Base-by-base conservation (phyloP, 2,329 filamentous ascomycete genomes). In the Fusarium newnesense region DNA sequence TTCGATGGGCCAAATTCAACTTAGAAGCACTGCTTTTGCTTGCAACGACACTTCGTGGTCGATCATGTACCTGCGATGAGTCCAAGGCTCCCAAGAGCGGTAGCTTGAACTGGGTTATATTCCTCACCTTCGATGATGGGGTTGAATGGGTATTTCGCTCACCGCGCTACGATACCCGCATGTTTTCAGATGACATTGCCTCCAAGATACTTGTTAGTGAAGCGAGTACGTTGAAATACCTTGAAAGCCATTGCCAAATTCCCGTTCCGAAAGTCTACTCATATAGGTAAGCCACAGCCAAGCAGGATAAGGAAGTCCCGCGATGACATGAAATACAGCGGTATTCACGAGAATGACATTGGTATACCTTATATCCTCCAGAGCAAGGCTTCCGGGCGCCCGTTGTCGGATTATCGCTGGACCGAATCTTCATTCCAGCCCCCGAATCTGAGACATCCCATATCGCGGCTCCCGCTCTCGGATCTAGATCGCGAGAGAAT, bases 291-390 rank as follows among this genome's bases (percentile, higher is more conserved):
- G 16, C 18, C 19, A 3, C 2, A 19, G 5, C 1, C 0, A 19
- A 12, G 4, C 30, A n/a, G 21, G 3, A 13, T 13, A 9, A 10
- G 7, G 0, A 3, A 19, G 11, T 24, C 8, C 1, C 0, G 8
- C 19, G 3, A 6, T 52, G 10, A 37, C 7, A 12, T 26, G 0
- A 4, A 37, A 70, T 7, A 28, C 34, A 76, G 75, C 28, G 64
- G 61, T 15, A 53, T 44, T 43, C 16, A 42, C 5, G 60, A 75
- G 8, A 77, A 78, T 37, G 64, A 67, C 13, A 70, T 76, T 6
- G 74, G 72, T 5, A 57, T 77, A 15, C 76, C 75, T 5, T 78
- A 76, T 44, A 76, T 77, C n/a, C 74, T 78, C 39, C 66, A 71
- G 64, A 75, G 74, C 40, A 77, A 74, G 37, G 76, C 74, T 28